Evolutionary conservation across 257 asterid species (phyloP), one percentile per base, ranked within the genome.

Genomic region (Vinca minor): DNA sequence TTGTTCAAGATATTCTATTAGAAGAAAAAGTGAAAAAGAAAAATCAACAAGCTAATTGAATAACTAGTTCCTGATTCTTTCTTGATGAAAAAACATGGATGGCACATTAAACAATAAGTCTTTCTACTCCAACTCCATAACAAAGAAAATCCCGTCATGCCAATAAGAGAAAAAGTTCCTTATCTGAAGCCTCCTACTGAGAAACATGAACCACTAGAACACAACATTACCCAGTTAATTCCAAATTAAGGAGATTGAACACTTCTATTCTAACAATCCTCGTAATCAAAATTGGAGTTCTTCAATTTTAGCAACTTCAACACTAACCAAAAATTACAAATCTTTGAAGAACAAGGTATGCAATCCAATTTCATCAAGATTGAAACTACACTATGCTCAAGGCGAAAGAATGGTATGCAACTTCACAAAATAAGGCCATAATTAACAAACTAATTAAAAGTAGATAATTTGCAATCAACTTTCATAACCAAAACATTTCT

Each of bases 171-270:
- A 55, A 12, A 42, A 9, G 31, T 14, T 46, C n/a, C 21, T 57
- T 31, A 57, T 42, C 65, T 50, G 35, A 42, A 54, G 59, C 11
- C 52, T 38, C 44, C 58, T 52, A 18, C 63, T 38, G 29, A 65
- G 17, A 25, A 25, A 36, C 45, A 55, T 4, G 32, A 41, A n/a
- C 10, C 53, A n/a, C 17, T 46, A 46, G n/a, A 46, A 53, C 59
- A 53, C n/a, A 31, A 10, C 28, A 10, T 15, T 8, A 50, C 14
- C 15, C 20, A 52, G 57, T 17, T 7, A 35, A 38, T 65, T 38
- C 34, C 62, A 28, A 28, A 34, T n/a, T 18, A 53, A 8, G 32
- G 55, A 17, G 29, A 12, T 28, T 54, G 32, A 1, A 64, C n/a
- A 4, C 47, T 8, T 6, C 29, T 42, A 42, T 56, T 32, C 47